A percentile compares a stretch with the other conserved stretches of the same genome.
phyloP scores from a whole-genome alignment of 2,329 filamentous ascomycete genomes.

The Xylaria arbuscula region DNA sequence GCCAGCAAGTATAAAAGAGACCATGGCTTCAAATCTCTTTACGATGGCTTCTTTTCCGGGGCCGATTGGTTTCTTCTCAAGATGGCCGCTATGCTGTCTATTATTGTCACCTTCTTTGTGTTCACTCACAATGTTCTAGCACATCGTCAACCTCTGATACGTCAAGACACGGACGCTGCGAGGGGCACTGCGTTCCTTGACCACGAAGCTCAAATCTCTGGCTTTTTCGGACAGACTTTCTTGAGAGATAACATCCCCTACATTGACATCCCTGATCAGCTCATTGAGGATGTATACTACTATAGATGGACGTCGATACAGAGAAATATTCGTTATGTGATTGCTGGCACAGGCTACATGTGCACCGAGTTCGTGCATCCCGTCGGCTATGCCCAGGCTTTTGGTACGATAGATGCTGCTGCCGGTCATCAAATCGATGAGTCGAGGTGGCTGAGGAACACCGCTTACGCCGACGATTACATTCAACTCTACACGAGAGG shows the following conservation, averaged over 20 bases:
- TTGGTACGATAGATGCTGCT: slow-evolving; percentile 50
- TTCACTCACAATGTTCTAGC: slow-evolving; percentile 31
- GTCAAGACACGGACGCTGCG: not conserved
- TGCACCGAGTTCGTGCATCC: slow-evolving; percentile 58
- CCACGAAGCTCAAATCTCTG: slow-evolving; percentile 42
- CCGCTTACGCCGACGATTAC: slow-evolving; percentile 54
- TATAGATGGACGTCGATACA: slow-evolving; percentile 57
- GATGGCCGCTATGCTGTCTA: slow-evolving; percentile 38
- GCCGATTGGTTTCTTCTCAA: slow-evolving; percentile 38
- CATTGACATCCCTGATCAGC: slow-evolving; percentile 56
- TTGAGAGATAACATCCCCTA: slow-evolving; percentile 55
- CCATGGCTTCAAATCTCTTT: slow-evolving; percentile 6
- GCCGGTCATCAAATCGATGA: slow-evolving; percentile 55
- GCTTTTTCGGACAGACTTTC: slow-evolving; percentile 46
- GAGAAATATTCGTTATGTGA: slow-evolving; percentile 55
- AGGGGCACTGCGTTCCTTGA: slow-evolving; percentile 46
- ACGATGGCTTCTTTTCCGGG: slow-evolving; percentile 13
- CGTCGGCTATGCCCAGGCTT: slow-evolving; percentile 50
- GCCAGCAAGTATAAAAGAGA: slow-evolving; percentile 19
- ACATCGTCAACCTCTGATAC: slow-evolving; percentile 12
- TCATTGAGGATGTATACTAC: slow-evolving; percentile 59
- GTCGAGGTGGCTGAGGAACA: slow-evolving; percentile 55
- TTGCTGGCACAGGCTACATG: slow-evolving; percentile 55
- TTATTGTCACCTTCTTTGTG: slow-evolving; percentile 37
- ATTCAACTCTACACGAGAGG: slow-evolving; percentile 53